These are phyloP conservation scores for Ganoderma lingzhi DNA, from an alignment of 1,284 basidiomycete genomes.

Conservation along the genomic window DNA sequence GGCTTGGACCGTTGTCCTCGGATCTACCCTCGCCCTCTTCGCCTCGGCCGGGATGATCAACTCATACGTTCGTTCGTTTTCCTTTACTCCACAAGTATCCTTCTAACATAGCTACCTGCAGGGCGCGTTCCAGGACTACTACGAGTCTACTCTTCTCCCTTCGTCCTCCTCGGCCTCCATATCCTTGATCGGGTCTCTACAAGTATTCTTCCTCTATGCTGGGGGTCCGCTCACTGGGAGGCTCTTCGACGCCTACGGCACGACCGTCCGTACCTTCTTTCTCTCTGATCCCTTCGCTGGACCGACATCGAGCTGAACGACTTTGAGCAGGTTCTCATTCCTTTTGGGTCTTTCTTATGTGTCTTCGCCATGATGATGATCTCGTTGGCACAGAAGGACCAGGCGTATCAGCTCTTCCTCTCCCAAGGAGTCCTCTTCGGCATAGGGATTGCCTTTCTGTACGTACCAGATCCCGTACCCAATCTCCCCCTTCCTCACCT, in stretches of 20 bases:
- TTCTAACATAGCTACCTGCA: too few species aligned
- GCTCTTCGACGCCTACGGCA: constrained; percentile 48
- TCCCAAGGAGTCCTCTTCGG: constrained; percentile 46
- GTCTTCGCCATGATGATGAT: constrained; percentile 46
- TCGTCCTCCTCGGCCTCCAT: constrained; percentile 38
- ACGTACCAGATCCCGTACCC: constrained; percentile 12
- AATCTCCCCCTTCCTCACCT: neutral
- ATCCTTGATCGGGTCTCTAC: constrained; percentile 54
- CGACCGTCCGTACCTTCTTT: constrained; percentile 23
- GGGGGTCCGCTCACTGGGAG: constrained; percentile 42
- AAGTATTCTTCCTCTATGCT: constrained; percentile 50
- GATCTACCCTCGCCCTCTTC: constrained; percentile 27
- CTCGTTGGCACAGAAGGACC: constrained; percentile 42
- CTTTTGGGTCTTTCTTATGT: constrained; percentile 41
- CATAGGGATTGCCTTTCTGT: constrained; percentile 44
- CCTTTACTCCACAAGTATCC: neutral
- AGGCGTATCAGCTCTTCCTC: constrained; percentile 47
- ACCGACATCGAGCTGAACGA: neutral
- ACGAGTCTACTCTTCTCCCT: constrained; percentile 29
- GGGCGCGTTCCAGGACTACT: constrained; percentile 33
- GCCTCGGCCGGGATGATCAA: constrained; percentile 33
- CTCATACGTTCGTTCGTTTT: constrained; percentile 24
- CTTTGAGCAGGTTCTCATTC: constrained; percentile 39
- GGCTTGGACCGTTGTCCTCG: constrained; percentile 31
- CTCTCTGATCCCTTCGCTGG: neutral